phyloP scores from a whole-genome alignment of 2,329 filamentous ascomycete genomes.

The Phialophora tarda region DNA sequence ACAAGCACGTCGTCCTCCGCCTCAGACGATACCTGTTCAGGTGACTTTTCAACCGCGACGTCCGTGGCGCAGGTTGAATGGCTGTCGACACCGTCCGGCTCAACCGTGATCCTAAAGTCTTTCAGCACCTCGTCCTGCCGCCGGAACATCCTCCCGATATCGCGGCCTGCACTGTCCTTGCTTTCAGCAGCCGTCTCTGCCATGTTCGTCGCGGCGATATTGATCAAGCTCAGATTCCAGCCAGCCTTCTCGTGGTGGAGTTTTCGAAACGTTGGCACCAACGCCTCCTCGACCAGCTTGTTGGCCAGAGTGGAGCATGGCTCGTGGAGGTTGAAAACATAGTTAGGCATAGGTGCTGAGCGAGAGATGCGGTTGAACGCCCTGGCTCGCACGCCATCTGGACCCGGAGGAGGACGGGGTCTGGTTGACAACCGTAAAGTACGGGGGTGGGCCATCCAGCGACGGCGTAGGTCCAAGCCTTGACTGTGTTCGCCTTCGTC shows the following conservation, averaged over 20 bases:
- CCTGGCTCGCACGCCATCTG: slow-evolving; percentile 61
- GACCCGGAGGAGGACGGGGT: slow-evolving; percentile 60
- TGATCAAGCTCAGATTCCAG: slow-evolving; percentile 84
- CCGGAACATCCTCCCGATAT: slow-evolving; percentile 84
- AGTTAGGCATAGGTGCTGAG: slow-evolving; percentile 73
- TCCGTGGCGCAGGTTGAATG: background rate
- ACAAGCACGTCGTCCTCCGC: background rate
- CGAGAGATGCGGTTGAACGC: slow-evolving; percentile 74
- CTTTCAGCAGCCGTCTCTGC: slow-evolving; percentile 60
- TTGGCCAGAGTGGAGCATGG: slow-evolving; percentile 66
- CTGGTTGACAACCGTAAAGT: slow-evolving; percentile 82
- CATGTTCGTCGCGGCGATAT: slow-evolving; percentile 89
- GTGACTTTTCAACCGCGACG: background rate
- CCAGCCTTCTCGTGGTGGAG: slow-evolving; percentile 71
- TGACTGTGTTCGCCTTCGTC: slow-evolving; percentile 42
- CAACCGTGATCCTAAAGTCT: slow-evolving; percentile 63
- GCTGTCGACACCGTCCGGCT: slow-evolving; percentile 12
- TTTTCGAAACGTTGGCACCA: slow-evolving; percentile 75
- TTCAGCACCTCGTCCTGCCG: slow-evolving; percentile 71
- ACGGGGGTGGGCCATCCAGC: slow-evolving; percentile 80
- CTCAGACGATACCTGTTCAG: background rate
- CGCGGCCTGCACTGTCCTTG: slow-evolving; percentile 65
- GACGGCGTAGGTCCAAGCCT: slow-evolving; percentile 27
- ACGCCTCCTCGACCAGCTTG: slow-evolving; percentile 69
- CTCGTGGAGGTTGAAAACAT: slow-evolving; percentile 70